These are phyloP conservation scores for Euphorbia pulcherrima DNA, from an alignment of 345 rosid species.

Conservation along the genomic window DNA sequence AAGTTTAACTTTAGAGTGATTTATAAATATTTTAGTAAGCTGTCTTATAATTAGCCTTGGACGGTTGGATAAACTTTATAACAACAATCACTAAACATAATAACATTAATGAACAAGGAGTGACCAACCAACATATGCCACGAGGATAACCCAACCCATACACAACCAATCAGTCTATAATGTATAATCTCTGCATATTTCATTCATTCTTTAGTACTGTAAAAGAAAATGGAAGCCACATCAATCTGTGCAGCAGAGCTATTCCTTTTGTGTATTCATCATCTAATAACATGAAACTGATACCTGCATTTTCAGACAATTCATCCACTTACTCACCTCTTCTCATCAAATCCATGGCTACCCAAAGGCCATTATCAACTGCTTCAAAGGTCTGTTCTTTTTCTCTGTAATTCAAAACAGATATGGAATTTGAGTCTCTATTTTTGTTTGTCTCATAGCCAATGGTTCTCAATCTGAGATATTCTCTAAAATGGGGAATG, in stretches of 20 bases:
- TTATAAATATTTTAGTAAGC: too few species aligned
- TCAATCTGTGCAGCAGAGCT: constrained; percentile 21
- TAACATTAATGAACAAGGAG: background rate
- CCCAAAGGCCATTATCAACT: constrained; percentile 61
- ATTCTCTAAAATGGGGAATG: too few species aligned
- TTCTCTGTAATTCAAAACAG: background rate
- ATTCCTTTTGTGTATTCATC: constrained; percentile 14
- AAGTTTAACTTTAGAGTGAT: too few species aligned
- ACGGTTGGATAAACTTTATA: too few species aligned
- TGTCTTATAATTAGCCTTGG: too few species aligned
- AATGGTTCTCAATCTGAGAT: too few species aligned
- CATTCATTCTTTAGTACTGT: background rate
- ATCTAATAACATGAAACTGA: constrained; percentile 2
- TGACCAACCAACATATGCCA: constrained; percentile 14
- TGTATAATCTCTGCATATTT: background rate
- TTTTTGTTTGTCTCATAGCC: too few species aligned
- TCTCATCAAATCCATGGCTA: constrained; percentile 57
- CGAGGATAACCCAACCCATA: constrained; percentile 23
- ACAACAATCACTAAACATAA: too few species aligned
- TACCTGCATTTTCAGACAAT: background rate
- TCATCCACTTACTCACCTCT: constrained; percentile 22
- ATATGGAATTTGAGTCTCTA: background rate
- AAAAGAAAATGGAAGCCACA: constrained; percentile 35
- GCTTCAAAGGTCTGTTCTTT: constrained; percentile 46
- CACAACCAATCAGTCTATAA: constrained; percentile 13